Percentiles rank a stretch among this genome's conserved stretches.
Evolutionary conservation across 2,329 filamentous ascomycete genomes (phyloP).

Genomic region (Fusarium sublunatum): DNA sequence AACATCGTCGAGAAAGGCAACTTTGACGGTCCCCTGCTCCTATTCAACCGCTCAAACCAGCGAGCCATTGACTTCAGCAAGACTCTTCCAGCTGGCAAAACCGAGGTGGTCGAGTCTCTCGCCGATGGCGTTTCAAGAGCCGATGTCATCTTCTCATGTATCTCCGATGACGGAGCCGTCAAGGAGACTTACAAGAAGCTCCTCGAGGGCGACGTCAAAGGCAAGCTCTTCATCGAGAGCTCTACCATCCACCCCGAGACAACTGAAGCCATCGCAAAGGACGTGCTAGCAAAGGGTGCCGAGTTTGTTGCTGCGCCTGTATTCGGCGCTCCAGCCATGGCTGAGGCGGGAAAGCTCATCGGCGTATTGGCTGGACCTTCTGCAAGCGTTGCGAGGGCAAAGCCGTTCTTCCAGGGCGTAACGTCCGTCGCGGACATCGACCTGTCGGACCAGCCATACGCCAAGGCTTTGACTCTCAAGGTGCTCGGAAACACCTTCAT

Average conservation of each 20-base stretch:
- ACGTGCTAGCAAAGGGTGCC: slow-evolving; percentile 68
- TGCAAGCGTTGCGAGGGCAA: slow-evolving; percentile 69
- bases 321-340: slow-evolving; percentile 77
- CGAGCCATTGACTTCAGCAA: slow-evolving; percentile 72
- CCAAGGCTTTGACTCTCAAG: slow-evolving; percentile 78
- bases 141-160: slow-evolving; percentile 84
- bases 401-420: slow-evolving; percentile 78
- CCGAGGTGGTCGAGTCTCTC: slow-evolving; percentile 72
- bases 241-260: slow-evolving; percentile 89
- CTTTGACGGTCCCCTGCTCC: slow-evolving; percentile 75
- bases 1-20: slow-evolving; percentile 84
- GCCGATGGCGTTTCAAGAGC: slow-evolving; percentile 73
- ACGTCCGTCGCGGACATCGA: slow-evolving; percentile 77
- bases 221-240: slow-evolving; percentile 87
- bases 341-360: slow-evolving; percentile 76
- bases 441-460: slow-evolving; percentile 74
- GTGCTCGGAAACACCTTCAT: slow-evolving; percentile 90
- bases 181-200: slow-evolving; percentile 69
- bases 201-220: slow-evolving; percentile 64
- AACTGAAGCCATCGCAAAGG: slow-evolving; percentile 72
- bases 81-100: slow-evolving; percentile 69
- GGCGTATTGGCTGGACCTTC: slow-evolving; percentile 77
- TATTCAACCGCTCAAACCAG: slow-evolving; percentile 82
- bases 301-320: slow-evolving; percentile 79
- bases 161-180: slow-evolving; percentile 82